A percentile compares a stretch with the other conserved stretches of the same genome.
phyloP scores from a whole-genome alignment of 164 flowering plant genomes.

The Saururus chinensis region DNA sequence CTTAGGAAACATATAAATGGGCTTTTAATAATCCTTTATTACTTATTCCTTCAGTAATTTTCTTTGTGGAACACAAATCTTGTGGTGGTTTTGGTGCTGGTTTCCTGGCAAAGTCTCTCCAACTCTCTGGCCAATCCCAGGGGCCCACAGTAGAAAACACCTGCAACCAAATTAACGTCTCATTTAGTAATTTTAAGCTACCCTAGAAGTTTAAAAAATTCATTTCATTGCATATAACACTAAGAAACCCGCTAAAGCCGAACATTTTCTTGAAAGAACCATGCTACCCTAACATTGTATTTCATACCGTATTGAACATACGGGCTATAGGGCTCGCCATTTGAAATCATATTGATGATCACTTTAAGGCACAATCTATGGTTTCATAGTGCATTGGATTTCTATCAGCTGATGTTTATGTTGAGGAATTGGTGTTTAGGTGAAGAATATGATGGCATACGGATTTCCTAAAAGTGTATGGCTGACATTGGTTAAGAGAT shows the following conservation, averaged over 20 bases:
- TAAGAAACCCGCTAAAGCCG: neutral
- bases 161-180: slow-evolving; percentile 11
- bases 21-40: neutral
- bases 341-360: too few relatives aligned
- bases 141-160: slow-evolving; percentile 52
- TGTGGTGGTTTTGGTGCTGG: slow-evolving; percentile 36
- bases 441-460: neutral
- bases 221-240: neutral
- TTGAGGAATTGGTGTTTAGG: neutral
- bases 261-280: too few relatives aligned
- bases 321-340: too few relatives aligned
- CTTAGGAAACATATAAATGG: neutral
- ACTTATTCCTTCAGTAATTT: slow-evolving; percentile 14
- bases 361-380: too few relatives aligned
- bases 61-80: slow-evolving; percentile 60
- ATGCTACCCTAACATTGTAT: too few relatives aligned
- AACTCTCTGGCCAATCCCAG: slow-evolving; percentile 32
- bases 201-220: too few relatives aligned
- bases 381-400: too few relatives aligned
- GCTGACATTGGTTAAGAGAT: neutral
- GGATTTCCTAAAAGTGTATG: too few relatives aligned
- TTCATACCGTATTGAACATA: too few relatives aligned
- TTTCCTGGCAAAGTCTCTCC: slow-evolving; percentile 30
- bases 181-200: too few relatives aligned
- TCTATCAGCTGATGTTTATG: too few relatives aligned